These are phyloP conservation scores for Magnaporthiopsis rhizophila DNA, from an alignment of 2,329 filamentous ascomycete species.

Conservation along the genomic window DNA sequence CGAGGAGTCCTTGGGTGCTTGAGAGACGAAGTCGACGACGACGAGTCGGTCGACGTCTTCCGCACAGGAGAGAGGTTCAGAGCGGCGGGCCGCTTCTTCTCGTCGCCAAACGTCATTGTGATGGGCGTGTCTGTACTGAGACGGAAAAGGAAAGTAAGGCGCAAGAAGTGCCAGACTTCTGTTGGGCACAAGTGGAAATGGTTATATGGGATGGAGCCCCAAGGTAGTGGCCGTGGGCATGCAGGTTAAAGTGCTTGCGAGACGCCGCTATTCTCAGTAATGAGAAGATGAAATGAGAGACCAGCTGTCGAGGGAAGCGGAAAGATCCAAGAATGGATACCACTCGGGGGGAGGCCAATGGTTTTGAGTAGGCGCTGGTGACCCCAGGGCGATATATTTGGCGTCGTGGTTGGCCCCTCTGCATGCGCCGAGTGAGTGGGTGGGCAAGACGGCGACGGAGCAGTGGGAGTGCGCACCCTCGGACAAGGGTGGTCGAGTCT, in stretches of 20 bases:
- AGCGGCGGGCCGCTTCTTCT: slow-evolving; percentile 49
- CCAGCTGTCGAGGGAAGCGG: slow-evolving; percentile 42
- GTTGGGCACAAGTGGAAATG: slow-evolving; percentile 3
- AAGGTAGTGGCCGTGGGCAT: neutral
- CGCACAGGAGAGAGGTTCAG: slow-evolving; percentile 44
- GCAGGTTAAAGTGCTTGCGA: neutral
- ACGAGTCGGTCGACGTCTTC: slow-evolving; percentile 40
- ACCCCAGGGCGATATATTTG: slow-evolving; percentile 24
- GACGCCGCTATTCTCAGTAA: slow-evolving; percentile 7
- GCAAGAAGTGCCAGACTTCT: slow-evolving; percentile 2
- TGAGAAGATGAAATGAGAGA: slow-evolving; percentile 34
- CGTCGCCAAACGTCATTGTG: slow-evolving; percentile 30
- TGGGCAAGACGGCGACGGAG: slow-evolving; percentile 24
- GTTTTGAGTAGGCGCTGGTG: slow-evolving; percentile 44
- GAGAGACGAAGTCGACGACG: slow-evolving; percentile 46
- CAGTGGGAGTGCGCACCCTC: slow-evolving; percentile 32
- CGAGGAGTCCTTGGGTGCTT: slow-evolving; percentile 67
- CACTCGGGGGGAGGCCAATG: slow-evolving; percentile 30
- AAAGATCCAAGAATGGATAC: slow-evolving; percentile 23
- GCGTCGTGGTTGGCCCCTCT: slow-evolving; percentile 21
- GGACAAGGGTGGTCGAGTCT: slow-evolving; percentile 28
- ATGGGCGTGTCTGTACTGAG: slow-evolving; percentile 14
- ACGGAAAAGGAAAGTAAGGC: slow-evolving; percentile 13
- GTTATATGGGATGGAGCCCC: slow-evolving; percentile 9
- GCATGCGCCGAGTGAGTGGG: slow-evolving; percentile 30